These are phyloP conservation scores for Debaryomyces udenii DNA, from an alignment of 1,139 yeast species.

Conservation along the genomic window DNA sequence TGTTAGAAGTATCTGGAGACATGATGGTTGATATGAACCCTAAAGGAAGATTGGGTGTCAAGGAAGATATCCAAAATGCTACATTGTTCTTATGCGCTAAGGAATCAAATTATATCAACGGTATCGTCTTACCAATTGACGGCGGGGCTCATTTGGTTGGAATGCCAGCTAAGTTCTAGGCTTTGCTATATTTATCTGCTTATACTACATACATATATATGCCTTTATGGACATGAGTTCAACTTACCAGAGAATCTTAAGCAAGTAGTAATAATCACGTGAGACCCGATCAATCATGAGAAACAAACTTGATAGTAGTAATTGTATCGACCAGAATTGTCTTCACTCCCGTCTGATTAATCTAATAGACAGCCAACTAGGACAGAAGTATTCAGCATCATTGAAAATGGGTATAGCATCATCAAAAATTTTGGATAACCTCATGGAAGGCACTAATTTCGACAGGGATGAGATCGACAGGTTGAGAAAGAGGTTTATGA, in stretches of 20 bases:
- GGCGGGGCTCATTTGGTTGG: conserved; percentile 58
- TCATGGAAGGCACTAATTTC: conserved; percentile 79
- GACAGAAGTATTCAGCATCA: neutral
- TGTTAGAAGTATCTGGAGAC: conserved; percentile 59
- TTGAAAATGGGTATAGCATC: conserved; percentile 65
- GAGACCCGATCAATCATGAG: neutral
- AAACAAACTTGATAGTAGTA: too few species aligned
- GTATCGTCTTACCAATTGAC: conserved; percentile 73
- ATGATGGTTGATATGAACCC: conserved; percentile 57
- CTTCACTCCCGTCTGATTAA: neutral
- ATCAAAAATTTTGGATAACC: conserved; percentile 65
- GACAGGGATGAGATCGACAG: conserved; percentile 91
- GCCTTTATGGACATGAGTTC: neutral
- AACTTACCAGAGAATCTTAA: neutral
- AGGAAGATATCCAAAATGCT: conserved; percentile 63
- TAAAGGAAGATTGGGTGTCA: conserved; percentile 62
- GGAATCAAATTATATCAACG: conserved; percentile 67
- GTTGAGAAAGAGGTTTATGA: conserved; percentile 89
- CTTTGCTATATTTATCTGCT: neutral
- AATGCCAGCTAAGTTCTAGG: conserved; percentile 11
- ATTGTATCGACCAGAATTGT: neutral
- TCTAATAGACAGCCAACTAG: neutral
- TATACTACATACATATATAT: conserved; percentile 1
- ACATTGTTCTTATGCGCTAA: conserved; percentile 61
- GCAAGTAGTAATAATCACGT: neutral